A percentile compares a stretch with the other conserved stretches of the same genome.
These are phyloP conservation scores for Verticillium zaregamsianum DNA, from an alignment of 2,329 filamentous ascomycete genomes.

Conservation along the genomic window DNA sequence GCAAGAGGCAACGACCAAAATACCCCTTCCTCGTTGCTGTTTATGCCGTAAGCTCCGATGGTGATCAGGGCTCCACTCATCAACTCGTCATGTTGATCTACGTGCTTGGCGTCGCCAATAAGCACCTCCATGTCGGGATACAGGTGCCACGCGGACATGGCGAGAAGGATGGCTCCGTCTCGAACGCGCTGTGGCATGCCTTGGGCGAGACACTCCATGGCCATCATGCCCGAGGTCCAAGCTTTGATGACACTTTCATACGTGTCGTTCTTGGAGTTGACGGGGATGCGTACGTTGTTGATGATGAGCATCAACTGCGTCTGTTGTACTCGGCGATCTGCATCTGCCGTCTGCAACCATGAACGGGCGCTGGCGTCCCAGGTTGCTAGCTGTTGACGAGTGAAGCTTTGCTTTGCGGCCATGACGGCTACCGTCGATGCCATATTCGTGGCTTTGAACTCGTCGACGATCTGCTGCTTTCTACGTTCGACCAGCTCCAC, in stretches of 20 bases:
- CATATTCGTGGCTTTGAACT: conserved; percentile 3
- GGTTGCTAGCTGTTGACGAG: conserved; percentile 12
- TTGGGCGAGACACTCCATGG: neutral
- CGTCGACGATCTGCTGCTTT: neutral
- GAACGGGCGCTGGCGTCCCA: conserved; percentile 33
- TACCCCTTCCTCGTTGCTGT: neutral
- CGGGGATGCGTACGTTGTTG: neutral
- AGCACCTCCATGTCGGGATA: conserved; percentile 1
- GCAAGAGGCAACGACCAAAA: neutral
- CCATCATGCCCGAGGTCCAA: neutral
- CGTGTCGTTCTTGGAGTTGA: neutral
- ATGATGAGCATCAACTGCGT: conserved; percentile 1
- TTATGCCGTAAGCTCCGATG: neutral
- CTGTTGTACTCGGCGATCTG: neutral
- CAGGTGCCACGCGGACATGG: neutral
- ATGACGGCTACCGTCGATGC: neutral
- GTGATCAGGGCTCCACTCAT: neutral
- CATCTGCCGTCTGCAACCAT: conserved; percentile 23
- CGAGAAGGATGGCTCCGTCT: neutral
- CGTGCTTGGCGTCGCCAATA: neutral
- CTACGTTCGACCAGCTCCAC: conserved; percentile 20
- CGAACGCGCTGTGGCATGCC: neutral
- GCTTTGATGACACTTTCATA: neutral
- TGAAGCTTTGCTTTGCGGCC: conserved; percentile 9
- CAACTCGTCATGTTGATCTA: neutral